Evolutionary conservation across 1,284 basidiomycete species (phyloP), one percentile per base, ranked within the genome.

Genomic region (Apiotrichum domesticum): DNA sequence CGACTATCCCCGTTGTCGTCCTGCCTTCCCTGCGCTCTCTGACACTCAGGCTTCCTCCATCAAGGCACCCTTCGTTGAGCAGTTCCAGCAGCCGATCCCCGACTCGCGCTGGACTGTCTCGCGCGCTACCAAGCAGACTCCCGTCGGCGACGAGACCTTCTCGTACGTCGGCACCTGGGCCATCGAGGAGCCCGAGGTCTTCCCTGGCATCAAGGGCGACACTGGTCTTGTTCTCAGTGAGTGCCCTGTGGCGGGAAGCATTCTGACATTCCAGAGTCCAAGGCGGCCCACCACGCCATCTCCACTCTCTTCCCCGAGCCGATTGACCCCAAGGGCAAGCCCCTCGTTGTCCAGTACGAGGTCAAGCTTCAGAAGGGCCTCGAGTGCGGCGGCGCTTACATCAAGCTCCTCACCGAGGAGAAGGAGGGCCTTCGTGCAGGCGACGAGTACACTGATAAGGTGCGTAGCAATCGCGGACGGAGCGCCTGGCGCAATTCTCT

Each of bases 311-410:
- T 99, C 78, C 68, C 80, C 35, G 75, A 83, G 64, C 66, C 73
- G 15, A 81, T 97, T 68, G 86, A 88, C 80, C 90, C 94, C 78
- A 85, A 84, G 71, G 81, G 85, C 63, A 84, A 96, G 79, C 90
- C 95, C 44, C 82, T 98, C 51, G 93, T 98, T 63, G 87, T 98
- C 15, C 94, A 98, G 77, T 99, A 99, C 76, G 96, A 99, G 78
- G 93, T 95, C 79, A 97, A 98, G 81, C 91, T 97, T 77, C 95
- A 99, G 81, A 95, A 98, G 79, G 95, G 95, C 57, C 90, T 97
- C 58, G 94, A 95, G 79, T 99, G 96, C 70, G 96, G 96, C 78
- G 96, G 96, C 80, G 96, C 96, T 43, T 99, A 99, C 80, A 79
- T 98, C 80, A 99, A 99, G 81, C 86, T 99, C 57, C 85, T 99